These are phyloP conservation scores for Poa annua DNA, from an alignment of 176 grass and related monocot genomes.

Conservation along the genomic window DNA sequence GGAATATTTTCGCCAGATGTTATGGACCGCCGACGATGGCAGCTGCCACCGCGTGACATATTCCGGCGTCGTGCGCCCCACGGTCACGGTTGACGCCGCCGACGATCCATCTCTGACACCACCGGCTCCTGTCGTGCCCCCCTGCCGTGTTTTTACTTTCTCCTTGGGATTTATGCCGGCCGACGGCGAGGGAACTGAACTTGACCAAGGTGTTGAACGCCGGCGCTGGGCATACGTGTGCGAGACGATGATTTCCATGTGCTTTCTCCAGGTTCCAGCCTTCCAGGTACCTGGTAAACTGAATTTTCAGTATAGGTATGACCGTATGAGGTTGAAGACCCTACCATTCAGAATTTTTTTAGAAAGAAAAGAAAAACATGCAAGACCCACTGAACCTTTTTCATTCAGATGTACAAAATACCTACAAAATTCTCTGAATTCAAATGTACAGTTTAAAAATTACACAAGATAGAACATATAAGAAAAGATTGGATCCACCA, in stretches of 20 bases:
- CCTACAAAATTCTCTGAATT: not conserved
- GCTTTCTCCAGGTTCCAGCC: not conserved
- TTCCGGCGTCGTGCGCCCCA: constrained; percentile 15
- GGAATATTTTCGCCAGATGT: too few relatives aligned
- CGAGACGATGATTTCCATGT: not conserved
- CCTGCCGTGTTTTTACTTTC: not conserved
- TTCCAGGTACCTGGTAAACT: not conserved
- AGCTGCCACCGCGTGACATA: not conserved
- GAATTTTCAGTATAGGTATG: not conserved
- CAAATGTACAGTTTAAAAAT: not conserved
- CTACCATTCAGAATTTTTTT: too few relatives aligned
- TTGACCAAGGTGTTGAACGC: not conserved
- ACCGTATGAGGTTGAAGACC: too few relatives aligned
- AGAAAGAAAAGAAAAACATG: not conserved
- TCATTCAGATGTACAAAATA: not conserved
- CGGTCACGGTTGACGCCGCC: not conserved
- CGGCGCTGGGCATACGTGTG: not conserved
- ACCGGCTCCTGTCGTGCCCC: not conserved
- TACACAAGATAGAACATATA: not conserved
- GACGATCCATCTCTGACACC: not conserved
- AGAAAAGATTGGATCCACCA: not conserved
- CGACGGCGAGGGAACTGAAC: not conserved
- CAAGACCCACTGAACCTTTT: not conserved
- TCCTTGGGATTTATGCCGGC: not conserved
- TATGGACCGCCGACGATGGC: constrained; percentile 2